Evolutionary conservation across 2,329 filamentous ascomycete species (phyloP).

Genomic region (Elsinoe ampelina): DNA sequence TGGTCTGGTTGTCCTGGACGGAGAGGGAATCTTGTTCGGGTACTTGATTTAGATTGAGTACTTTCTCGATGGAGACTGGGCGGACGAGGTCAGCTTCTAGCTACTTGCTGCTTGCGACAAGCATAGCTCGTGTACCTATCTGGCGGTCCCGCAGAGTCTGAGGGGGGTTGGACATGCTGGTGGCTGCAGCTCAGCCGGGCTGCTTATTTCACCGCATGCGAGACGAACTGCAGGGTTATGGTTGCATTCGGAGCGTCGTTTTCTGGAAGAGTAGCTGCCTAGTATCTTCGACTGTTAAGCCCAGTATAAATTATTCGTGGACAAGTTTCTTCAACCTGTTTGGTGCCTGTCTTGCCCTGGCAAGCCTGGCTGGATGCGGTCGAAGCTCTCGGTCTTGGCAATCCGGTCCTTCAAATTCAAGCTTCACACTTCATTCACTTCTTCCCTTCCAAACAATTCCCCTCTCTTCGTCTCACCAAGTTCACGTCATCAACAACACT

Average conservation of each 20-base stretch:
- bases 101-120: slow-evolving; percentile 23
- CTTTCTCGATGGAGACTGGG: slow-evolving; percentile 81
- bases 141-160: slow-evolving; percentile 61
- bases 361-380: not conserved
- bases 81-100: slow-evolving; percentile 13
- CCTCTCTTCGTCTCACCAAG: not conserved
- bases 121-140: slow-evolving; percentile 47
- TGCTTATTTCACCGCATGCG: slow-evolving; percentile 22
- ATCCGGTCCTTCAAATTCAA: not conserved
- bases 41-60: slow-evolving; percentile 85
- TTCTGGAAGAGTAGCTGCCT: too few relatives aligned
- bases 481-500: not conserved
- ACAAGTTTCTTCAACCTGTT: not conserved
- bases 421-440: not conserved
- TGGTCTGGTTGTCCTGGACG: slow-evolving; percentile 52
- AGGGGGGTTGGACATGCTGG: slow-evolving; percentile 45
- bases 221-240: not conserved
- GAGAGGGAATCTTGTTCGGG: slow-evolving; percentile 45
- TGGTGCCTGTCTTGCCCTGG: not conserved
- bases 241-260: not conserved
- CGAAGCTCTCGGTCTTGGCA: slow-evolving; percentile 10
- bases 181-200: slow-evolving; percentile 24
- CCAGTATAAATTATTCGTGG: too few relatives aligned
- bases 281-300: too few relatives aligned
- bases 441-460: not conserved